Conservation (phyloP, 1,284 basidiomycete genomes). For the Irpex rosettiformis region DNA sequence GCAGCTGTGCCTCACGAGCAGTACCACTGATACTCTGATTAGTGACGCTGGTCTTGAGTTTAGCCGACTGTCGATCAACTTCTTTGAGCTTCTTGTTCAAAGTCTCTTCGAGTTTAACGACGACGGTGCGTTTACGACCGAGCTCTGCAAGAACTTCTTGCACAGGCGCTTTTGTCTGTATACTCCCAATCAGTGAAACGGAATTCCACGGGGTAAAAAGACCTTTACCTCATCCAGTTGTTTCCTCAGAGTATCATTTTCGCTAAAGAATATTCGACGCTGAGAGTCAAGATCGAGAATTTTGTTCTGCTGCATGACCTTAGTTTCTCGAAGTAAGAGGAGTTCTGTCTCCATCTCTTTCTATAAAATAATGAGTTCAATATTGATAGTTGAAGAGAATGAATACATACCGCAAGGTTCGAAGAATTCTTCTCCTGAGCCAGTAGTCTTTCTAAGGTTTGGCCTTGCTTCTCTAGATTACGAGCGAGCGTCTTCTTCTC, state of each 20-base stretch:
- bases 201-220: neutral
- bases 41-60: slow-evolving; percentile 38
- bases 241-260: slow-evolving; percentile 10
- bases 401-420: slow-evolving; percentile 13
- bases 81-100: slow-evolving; percentile 44
- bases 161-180: slow-evolving; percentile 13
- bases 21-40: slow-evolving; percentile 20
- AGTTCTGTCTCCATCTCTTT: slow-evolving; percentile 43
- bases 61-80: slow-evolving; percentile 44
- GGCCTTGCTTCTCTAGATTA: slow-evolving; percentile 75
- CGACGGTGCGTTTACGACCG: slow-evolving; percentile 19
- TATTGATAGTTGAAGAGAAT: neutral
- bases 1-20: slow-evolving; percentile 39
- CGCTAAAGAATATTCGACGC: neutral
- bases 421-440: slow-evolving; percentile 56
- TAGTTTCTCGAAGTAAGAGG: slow-evolving; percentile 38
- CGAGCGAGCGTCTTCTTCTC: slow-evolving; percentile 71
- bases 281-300: neutral
- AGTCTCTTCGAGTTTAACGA: slow-evolving; percentile 29
- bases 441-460: slow-evolving; percentile 67
- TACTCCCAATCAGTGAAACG: slow-evolving; percentile 16
- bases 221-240: slow-evolving; percentile 3
- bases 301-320: slow-evolving; percentile 38
- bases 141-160: slow-evolving; percentile 21
- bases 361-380: slow-evolving; percentile 29